A percentile compares a stretch with the other conserved stretches of the same genome.
phyloP scores from a whole-genome alignment of 202 grass and related monocot species.

The Alloteropsis angusta region DNA sequence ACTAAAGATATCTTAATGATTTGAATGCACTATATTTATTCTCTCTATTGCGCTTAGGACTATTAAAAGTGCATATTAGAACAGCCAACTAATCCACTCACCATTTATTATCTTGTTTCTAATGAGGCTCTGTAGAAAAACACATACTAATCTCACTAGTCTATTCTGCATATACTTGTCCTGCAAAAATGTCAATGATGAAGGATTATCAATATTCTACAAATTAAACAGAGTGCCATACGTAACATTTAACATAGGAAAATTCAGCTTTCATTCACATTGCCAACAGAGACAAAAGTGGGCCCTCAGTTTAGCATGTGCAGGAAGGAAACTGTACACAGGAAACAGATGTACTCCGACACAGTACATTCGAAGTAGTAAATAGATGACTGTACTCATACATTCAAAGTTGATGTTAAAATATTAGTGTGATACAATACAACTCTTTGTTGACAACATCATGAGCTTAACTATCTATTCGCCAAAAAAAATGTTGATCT shows the following conservation, averaged over 20 bases:
- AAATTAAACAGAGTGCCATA: neutral
- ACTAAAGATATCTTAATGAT: neutral
- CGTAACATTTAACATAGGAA: neutral
- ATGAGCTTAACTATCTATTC: neutral
- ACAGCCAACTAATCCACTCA: slow-evolving; percentile 35
- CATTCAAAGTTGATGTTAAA: neutral
- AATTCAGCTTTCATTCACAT: neutral
- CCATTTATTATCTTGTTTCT: slow-evolving; percentile 98
- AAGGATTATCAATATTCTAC: neutral
- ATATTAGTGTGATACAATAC: neutral
- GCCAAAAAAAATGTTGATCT: neutral
- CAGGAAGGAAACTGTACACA: neutral
- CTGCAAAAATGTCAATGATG: slow-evolving; percentile 40
- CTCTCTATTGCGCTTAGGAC: too few species aligned
- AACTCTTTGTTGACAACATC: neutral
- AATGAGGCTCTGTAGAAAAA: slow-evolving; percentile 95
- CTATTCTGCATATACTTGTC: slow-evolving; percentile 99
- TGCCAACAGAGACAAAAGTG: neutral
- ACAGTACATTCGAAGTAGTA: neutral
- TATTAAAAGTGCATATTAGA: neutral
- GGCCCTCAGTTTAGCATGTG: neutral
- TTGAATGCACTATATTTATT: too few species aligned
- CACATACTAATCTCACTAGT: slow-evolving; percentile 91
- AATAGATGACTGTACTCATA: neutral
- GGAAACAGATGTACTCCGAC: neutral